phyloP scores from a whole-genome alignment of 148 eudicot genomes.

The Rhododendron simsii region DNA sequence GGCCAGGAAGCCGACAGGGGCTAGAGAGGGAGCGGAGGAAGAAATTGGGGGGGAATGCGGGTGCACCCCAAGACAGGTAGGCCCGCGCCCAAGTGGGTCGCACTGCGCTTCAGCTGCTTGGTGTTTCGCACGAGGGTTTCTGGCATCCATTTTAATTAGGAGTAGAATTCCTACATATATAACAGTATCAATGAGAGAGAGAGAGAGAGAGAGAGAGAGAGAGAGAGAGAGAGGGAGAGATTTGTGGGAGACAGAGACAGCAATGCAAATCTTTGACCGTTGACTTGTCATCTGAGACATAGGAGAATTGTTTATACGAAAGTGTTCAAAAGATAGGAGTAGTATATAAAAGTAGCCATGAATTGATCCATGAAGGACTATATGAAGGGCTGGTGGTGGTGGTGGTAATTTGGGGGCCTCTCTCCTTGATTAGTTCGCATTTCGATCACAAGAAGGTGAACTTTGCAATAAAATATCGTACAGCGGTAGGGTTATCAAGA shows the following conservation, averaged over 20 bases:
- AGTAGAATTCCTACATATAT: background rate
- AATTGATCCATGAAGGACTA: no score
- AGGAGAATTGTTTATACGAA: no score
- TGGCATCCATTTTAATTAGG: background rate
- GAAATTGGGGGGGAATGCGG: background rate
- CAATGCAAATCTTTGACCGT: background rate
- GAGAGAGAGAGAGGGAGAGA: slow-evolving; percentile 2
- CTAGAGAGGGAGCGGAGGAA: background rate
- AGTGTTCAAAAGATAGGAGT: no score
- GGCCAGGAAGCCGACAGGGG: background rate
- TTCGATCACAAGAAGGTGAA: no score
- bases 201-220: background rate
- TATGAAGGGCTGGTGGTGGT: no score
- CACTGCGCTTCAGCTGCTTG: background rate
- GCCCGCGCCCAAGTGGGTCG: background rate
- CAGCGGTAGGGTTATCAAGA: no score
- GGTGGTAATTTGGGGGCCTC: background rate
- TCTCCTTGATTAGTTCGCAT: no score
- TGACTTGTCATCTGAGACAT: background rate
- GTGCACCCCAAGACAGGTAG: background rate
- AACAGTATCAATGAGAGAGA: no score
- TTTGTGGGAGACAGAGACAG: slow-evolving; percentile 12
- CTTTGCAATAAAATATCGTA: no score
- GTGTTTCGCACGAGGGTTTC: background rate
- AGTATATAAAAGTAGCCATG: no score